These are phyloP conservation scores for Tolypocladium inflatum DNA, from an alignment of 2,329 filamentous ascomycete genomes.

Conservation along the genomic window DNA sequence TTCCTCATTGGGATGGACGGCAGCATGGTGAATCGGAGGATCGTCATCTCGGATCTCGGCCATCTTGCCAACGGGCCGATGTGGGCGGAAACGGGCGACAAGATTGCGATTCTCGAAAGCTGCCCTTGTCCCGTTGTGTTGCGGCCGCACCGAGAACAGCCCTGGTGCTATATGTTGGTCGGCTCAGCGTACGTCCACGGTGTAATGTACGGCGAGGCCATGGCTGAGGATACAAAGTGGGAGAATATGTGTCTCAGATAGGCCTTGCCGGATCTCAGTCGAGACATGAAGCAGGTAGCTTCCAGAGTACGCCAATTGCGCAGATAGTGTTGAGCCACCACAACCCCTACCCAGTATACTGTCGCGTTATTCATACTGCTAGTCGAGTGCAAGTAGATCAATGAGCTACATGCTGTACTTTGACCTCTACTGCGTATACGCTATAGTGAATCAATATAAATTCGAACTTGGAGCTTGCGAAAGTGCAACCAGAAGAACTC, in stretches of 20 bases:
- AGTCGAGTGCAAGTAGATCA: too few species aligned
- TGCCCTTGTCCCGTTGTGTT: background rate
- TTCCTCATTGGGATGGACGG: background rate
- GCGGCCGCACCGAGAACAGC: background rate
- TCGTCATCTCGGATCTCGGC: background rate
- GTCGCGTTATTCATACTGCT: too few species aligned
- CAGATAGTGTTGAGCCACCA: too few species aligned
- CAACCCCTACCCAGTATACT: too few species aligned
- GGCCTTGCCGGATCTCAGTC: too few species aligned
- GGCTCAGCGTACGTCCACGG: background rate
- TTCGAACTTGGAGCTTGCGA: too few species aligned
- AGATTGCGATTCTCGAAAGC: background rate
- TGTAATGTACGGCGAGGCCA: background rate
- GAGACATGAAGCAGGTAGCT: too few species aligned
- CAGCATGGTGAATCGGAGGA: slow-evolving; percentile 1
- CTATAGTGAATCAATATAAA: too few species aligned
- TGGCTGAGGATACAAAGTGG: background rate
- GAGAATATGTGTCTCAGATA: background rate
- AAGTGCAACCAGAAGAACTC: too few species aligned
- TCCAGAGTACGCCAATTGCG: too few species aligned
- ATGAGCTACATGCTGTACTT: too few species aligned
- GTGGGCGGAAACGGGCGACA: background rate
- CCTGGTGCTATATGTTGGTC: background rate
- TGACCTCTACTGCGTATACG: too few species aligned
- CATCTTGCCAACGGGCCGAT: background rate